Base-by-base conservation (phyloP, 805 yeast genomes). In the Sungouiozyma ichnusensis region DNA sequence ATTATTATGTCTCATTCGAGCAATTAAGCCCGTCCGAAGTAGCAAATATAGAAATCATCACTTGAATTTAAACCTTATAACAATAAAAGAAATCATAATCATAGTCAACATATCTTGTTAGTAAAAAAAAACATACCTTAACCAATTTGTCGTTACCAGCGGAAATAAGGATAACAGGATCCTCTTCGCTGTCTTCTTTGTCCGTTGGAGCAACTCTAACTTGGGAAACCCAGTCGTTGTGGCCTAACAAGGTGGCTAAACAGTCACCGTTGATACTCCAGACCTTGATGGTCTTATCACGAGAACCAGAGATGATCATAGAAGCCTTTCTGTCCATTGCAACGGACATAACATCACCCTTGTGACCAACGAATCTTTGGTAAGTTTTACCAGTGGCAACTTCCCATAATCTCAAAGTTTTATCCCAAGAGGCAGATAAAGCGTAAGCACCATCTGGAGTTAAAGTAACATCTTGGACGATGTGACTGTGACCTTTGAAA, bases 211-310 rank as follows among this genome's bases (percentile, higher is more conserved):
- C 85, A 81, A 90, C 86, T 79, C 95, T 85, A 64, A 88, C 97
- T 61, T 94, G 77, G 53, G 96, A 85, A 64, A 90, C 96, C 99
- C 99, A 92, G 85, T 92, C 99, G 69, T 78, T 67, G 94, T 92
- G 98, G 63, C 94, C 92, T 65, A 79, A 72, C 73, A 88, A 79
- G 64, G 95, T 85, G 74, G 82, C 81, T 78, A 84, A 79, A 79
- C 95, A 87, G 69, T 84, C 84, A 77, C 97, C 99, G 66, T 86
- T 75, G 73, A 94, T 85, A 82, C 92, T 90, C 99, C 99, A 92
- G 74, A 92, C 86, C 80, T 86, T 88, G 71, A 92, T 87, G 71
- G 97, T 85, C 81, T 85, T 85, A 74, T 92, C 98, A 75, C 98
- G 88, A 60, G 97, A 88, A 72, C 95, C 95, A 69, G 97, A 88